Conservation (phyloP, 805 yeast species). For the Wickerhamiella siamensis region DNA sequence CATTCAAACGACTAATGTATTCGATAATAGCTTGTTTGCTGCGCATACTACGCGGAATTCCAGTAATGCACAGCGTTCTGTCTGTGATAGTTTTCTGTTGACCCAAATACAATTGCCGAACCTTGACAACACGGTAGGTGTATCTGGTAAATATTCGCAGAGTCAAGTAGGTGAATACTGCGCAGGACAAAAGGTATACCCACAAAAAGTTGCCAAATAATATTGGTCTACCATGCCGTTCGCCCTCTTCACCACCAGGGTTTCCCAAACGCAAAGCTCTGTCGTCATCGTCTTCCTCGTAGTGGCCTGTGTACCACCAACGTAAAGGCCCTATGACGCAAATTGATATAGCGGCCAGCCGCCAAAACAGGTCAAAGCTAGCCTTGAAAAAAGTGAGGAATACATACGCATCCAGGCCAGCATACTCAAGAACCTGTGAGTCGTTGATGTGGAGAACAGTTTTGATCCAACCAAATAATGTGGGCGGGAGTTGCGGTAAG, state of each 20-base stretch:
- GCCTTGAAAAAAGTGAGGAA: conserved; percentile 81
- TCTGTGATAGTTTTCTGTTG: conserved; percentile 81
- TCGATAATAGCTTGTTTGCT: conserved; percentile 53
- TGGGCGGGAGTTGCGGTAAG: conserved; percentile 45
- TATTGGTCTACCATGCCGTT: too few relatives aligned
- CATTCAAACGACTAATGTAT: conserved; percentile 62
- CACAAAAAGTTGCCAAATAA: conserved; percentile 39
- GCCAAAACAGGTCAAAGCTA: conserved; percentile 54
- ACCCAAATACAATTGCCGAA: conserved; percentile 72
- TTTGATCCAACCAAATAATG: conserved; percentile 72
- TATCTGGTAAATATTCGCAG: conserved; percentile 33
- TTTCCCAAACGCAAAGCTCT: conserved; percentile 1
- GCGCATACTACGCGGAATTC: conserved; percentile 73
- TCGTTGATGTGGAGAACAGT: conserved; percentile 53
- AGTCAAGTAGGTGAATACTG: conserved; percentile 58
- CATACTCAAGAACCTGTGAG: conserved; percentile 65
- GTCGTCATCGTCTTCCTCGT: conserved; percentile 34
- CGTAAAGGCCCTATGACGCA: conserved; percentile 73
- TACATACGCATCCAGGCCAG: conserved; percentile 91
- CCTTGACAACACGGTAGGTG: conserved; percentile 56
- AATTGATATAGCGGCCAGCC: conserved; percentile 56
- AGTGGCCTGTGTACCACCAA: conserved; percentile 66
- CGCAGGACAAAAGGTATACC: conserved; percentile 80
- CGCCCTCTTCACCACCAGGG: not conserved
- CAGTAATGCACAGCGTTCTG: conserved; percentile 74